Percentiles rank a stretch among this genome's conserved stretches.
Conservation (phyloP, 2,329 filamentous ascomycete species). For the Sporothrix pseudoabietina region DNA sequence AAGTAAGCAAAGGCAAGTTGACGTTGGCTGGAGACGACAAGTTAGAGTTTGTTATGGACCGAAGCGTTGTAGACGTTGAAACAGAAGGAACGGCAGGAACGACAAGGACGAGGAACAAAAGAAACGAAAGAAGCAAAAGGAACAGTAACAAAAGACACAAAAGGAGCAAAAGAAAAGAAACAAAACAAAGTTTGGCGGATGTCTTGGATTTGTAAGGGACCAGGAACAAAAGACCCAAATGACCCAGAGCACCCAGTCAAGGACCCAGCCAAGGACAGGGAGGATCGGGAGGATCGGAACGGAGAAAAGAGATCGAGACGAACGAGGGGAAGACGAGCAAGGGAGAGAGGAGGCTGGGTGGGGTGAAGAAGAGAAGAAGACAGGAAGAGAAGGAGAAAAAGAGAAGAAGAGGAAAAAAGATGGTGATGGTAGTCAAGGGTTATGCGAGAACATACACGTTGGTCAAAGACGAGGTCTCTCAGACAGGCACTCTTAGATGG, state of each 20-base stretch:
- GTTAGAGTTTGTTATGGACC: background rate
- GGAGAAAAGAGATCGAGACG: background rate
- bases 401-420: background rate
- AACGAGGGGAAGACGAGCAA: background rate
- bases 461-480: background rate
- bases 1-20: background rate
- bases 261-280: background rate
- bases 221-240: background rate
- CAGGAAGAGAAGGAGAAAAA: background rate
- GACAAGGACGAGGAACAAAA: too few species aligned
- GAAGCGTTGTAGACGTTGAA: background rate
- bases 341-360: background rate
- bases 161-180: background rate
- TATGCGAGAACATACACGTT: background rate
- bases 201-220: conserved; percentile 15
- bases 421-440: too few species aligned
- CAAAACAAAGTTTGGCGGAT: background rate
- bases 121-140: too few species aligned
- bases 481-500: background rate
- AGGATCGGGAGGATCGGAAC: conserved; percentile 6
- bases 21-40: background rate
- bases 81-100: too few species aligned
- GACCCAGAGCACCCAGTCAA: background rate
- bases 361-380: too few species aligned
- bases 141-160: too few species aligned